Evolutionary conservation across 257 asterid genomes (phyloP).

Genomic region (Solanum ahanhuiri): DNA sequence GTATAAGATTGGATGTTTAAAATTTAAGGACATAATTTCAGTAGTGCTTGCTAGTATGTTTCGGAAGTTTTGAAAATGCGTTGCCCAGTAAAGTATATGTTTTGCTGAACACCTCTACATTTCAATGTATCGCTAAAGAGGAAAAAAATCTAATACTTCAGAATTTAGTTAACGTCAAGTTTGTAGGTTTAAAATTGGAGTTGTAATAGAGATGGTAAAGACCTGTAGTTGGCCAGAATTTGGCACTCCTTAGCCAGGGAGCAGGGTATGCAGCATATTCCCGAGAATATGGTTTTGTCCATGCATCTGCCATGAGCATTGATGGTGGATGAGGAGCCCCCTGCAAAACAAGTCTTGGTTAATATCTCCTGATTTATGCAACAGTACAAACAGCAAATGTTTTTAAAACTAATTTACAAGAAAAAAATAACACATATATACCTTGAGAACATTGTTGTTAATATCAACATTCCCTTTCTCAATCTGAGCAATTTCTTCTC

Average conservation of each 20-base stretch:
- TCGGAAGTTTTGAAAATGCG: neutral
- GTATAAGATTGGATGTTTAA: neutral
- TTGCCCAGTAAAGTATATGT: neutral
- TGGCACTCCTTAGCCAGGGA: conserved; percentile 85
- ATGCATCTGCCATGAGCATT: conserved; percentile 86
- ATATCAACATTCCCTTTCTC: conserved; percentile 83
- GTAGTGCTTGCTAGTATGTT: neutral
- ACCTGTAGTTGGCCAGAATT: conserved; percentile 99
- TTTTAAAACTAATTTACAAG: neutral
- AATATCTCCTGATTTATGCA: conserved; percentile 1
- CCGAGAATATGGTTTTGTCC: conserved; percentile 93
- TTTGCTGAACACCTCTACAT: neutral
- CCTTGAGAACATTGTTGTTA: conserved; percentile 91
- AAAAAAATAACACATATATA: conserved; percentile 4
- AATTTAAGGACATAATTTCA: neutral
- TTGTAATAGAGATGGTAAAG: neutral
- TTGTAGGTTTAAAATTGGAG: neutral
- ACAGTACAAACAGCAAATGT: neutral
- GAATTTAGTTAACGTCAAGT: neutral
- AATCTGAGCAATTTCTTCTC: conserved; percentile 80
- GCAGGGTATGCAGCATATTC: conserved; percentile 99
- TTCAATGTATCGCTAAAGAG: neutral
- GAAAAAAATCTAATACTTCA: neutral
- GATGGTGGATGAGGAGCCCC: conserved; percentile 99
- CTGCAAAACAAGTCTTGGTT: conserved; percentile 29